These are phyloP conservation scores for Colletotrichum sojae DNA, from an alignment of 2,329 filamentous ascomycete species.

Conservation along the genomic window DNA sequence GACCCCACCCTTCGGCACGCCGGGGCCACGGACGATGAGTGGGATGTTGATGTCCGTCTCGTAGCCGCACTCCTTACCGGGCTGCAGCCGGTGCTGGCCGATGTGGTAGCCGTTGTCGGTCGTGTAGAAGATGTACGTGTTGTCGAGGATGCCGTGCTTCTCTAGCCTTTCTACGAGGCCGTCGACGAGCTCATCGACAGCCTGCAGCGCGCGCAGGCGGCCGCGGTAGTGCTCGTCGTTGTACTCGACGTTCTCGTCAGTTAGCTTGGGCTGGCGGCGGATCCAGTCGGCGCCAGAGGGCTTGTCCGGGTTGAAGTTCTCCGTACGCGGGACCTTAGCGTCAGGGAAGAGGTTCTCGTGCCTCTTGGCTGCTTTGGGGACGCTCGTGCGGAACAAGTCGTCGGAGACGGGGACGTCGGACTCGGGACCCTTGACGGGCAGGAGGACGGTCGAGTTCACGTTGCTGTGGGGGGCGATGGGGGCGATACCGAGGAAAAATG, in stretches of 20 bases:
- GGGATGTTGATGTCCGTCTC: conserved; percentile 68
- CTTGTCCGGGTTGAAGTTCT: conserved; percentile 74
- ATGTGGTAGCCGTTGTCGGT: conserved; percentile 69
- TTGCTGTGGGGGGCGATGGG: conserved; percentile 57
- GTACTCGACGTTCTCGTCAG: conserved; percentile 49
- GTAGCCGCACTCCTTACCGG: conserved; percentile 66
- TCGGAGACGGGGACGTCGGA: conserved; percentile 67
- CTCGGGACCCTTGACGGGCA: conserved; percentile 70
- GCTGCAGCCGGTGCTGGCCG: conserved; percentile 64
- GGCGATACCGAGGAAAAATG: conserved; percentile 71
- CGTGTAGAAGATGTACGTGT: conserved; percentile 67
- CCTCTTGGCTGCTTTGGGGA: conserved; percentile 59
- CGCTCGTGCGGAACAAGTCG: conserved; percentile 53
- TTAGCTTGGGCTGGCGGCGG: conserved; percentile 52
- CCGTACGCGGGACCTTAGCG: conserved; percentile 72
- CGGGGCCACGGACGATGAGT: conserved; percentile 64
- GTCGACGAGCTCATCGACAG: conserved; percentile 62
- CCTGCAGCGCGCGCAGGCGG: conserved; percentile 59
- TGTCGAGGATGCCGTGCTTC: conserved; percentile 50
- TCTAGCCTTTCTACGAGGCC: conserved; percentile 53
- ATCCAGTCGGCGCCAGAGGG: conserved; percentile 62
- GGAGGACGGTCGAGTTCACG: conserved; percentile 51
- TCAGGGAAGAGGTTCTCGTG: conserved; percentile 73
- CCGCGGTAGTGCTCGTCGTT: conserved; percentile 57
- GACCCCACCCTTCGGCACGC: conserved; percentile 54